Percentiles rank a stretch among this genome's conserved stretches.
phyloP scores from a whole-genome alignment of 768 basidiomycete species.

The Agrocybe pediades region DNA sequence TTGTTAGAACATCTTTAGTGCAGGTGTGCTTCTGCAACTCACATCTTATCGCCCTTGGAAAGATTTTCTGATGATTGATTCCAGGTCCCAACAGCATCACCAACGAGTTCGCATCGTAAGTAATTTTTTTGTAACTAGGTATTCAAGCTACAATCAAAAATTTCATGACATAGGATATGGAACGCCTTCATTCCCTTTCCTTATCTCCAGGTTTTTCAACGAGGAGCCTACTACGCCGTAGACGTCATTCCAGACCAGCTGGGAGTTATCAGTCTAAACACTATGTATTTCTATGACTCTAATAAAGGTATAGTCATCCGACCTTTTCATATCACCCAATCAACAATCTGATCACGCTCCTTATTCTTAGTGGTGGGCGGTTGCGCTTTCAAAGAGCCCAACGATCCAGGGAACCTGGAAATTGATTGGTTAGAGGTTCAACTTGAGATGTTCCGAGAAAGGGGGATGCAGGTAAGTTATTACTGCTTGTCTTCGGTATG shows the following conservation, averaged over 20 bases:
- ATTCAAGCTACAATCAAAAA: slow-evolving; percentile 3
- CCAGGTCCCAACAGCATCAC: slow-evolving; percentile 71
- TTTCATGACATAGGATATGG: slow-evolving; percentile 67
- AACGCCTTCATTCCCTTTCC: slow-evolving; percentile 76
- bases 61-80: background rate
- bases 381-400: slow-evolving; percentile 58
- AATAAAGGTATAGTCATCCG: slow-evolving; percentile 73
- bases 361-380: slow-evolving; percentile 67
- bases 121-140: slow-evolving; percentile 2
- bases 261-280: slow-evolving; percentile 85
- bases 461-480: slow-evolving; percentile 70
- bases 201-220: slow-evolving; percentile 77
- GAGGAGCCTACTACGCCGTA: slow-evolving; percentile 82
- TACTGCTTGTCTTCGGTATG: slow-evolving; percentile 11
- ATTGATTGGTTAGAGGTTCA: slow-evolving; percentile 92
- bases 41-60: background rate
- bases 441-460: slow-evolving; percentile 61
- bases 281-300: slow-evolving; percentile 88
- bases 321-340: no score
- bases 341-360: no score
- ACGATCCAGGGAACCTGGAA: slow-evolving; percentile 87
- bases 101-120: slow-evolving; percentile 69
- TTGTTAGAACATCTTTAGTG: slow-evolving; percentile 63
- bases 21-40: slow-evolving; percentile 42
- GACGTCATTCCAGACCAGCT: slow-evolving; percentile 78